A percentile compares a stretch with the other conserved stretches of the same genome.
These are phyloP conservation scores for Pterulicium gracile DNA, from an alignment of 1,284 basidiomycete genomes.

Conservation along the genomic window DNA sequence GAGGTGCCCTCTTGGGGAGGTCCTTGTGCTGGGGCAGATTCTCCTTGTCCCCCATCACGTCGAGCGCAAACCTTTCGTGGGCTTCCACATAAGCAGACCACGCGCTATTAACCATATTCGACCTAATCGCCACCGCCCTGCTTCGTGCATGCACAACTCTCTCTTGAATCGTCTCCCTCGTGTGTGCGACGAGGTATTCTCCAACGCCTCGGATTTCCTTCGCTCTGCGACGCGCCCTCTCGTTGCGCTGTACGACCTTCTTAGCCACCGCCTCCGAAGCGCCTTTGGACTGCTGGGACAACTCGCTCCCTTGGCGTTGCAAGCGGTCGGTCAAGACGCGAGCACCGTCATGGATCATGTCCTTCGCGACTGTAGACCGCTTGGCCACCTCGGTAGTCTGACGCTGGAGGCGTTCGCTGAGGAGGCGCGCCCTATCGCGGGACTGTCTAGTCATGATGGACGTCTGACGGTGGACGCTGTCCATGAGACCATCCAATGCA, in stretches of 20 bases:
- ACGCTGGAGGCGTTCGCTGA: conserved; percentile 35
- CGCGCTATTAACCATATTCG: not conserved
- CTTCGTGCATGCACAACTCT: not conserved
- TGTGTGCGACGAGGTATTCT: not conserved
- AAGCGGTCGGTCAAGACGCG: too few relatives aligned
- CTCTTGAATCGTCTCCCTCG: not conserved
- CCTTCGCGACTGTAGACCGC: too few relatives aligned
- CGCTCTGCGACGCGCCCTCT: not conserved
- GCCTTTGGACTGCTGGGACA: too few relatives aligned
- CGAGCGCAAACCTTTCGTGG: not conserved
- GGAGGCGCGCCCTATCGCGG: conserved; percentile 29
- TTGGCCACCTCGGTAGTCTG: too few relatives aligned
- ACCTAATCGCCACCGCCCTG: not conserved
- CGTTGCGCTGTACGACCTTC: not conserved
- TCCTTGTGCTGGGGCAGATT: not conserved
- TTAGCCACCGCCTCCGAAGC: not conserved
- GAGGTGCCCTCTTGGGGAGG: not conserved
- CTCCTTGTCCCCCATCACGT: not conserved
- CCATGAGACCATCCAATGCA: conserved; percentile 48
- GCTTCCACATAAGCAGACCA: not conserved
- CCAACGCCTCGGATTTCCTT: not conserved
- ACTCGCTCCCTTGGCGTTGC: too few relatives aligned
- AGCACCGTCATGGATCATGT: too few relatives aligned
- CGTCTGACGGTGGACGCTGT: conserved; percentile 38
- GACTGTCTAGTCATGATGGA: conserved; percentile 34